Base-by-base conservation (phyloP, 495 filamentous ascomycete species). In the Annulohypoxylon nitens region DNA sequence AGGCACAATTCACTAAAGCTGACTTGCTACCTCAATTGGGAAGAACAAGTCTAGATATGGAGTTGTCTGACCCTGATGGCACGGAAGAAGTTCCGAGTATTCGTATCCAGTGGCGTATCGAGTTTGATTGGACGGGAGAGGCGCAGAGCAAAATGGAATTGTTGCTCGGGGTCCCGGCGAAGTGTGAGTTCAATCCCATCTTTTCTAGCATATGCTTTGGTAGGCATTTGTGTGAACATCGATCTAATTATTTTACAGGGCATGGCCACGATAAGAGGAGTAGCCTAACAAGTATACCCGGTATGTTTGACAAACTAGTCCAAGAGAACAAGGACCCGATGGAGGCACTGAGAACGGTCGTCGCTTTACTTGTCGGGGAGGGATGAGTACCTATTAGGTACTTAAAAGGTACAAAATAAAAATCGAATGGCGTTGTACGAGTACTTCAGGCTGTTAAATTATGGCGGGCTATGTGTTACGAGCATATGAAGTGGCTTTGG, bases 41-140 rank as follows among this genome's bases (percentile, higher is more conserved):
- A 41, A 77, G 80, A 36, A 83, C 81, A 36, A 75, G 69, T 10
- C 75, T 86, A 59, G 85, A 85, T 23, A 67, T 84, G 12, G 71
- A 83, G 37, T 53, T 86, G 0, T 76, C 82, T 0, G 53, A 67
- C 5, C 16, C 75, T 30, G 54, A 51, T 1, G 71, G 14, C 4
- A 34, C 63, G 20, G 67, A 67, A 1, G 74, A 78, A 30, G 54
- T 57, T 12, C 78, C 81, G 12, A 75, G 61, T 64, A 60, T 84
- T 37, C 80, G 85, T n/a, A 77, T 88, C 14, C 78, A 80, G 76
- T 91, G 89, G 89, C 76, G 73, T 34, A 87, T 90, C 43, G 74
- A 78, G 11, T 90, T 91, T 77, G 88, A 90, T 73, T 90, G 88
- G 88, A 88, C 87, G 0, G 89, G 89, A 4, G 88, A 91, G 75